Evolutionary conservation across 78 protist genomes (phyloP), one percentile per base, ranked within the genome.

Genomic region (Dictyostelium firmibasis): DNA sequence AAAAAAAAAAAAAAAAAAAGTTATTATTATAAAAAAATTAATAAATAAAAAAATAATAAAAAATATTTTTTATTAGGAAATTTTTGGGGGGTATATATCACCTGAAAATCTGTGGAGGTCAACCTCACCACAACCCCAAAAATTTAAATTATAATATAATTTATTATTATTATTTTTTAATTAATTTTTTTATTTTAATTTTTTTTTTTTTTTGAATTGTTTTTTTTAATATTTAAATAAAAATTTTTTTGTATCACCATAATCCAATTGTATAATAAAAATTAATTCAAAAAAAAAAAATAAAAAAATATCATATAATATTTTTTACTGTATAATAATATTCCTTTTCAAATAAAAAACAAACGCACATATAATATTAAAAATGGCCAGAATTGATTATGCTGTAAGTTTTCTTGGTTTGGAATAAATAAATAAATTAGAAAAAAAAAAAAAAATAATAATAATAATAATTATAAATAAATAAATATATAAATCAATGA

Each of bases 371-470:
- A 8, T 64, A 64, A 23, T 25, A 64, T 53, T 20, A 27, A 83
- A 83, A 62, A 44, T 83, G 70, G 75, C 43, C 4, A 53, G 41
- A 53, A 18, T 83, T 25, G 91, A 72, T 72, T 75, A 35, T 74
- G 25, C 83, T 25, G 81, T 85, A 72, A 29, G 81, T 85, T 11
- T 84, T 35, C 10, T 44, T 44, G 13, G 7, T 44, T 44, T 44
- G 2, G 14, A 4, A 44, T 44, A 8, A 10, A 44, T 44, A 8
- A 44, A 44, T 44, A 38, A 38, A 38, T 44, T 4, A 41, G 44
- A 44, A 44, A 44, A 8, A 44, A 44, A 50, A 14, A 50, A 50
- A 50, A 14, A 50, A 50, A 50, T n/a, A 50, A 81, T 4, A n/a
- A 43, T n/a, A 27, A 4, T 6, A 29, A 82, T 60, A 47, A 38